phyloP scores from a whole-genome alignment of 495 filamentous ascomycete species.

The Cercophora sp. region DNA sequence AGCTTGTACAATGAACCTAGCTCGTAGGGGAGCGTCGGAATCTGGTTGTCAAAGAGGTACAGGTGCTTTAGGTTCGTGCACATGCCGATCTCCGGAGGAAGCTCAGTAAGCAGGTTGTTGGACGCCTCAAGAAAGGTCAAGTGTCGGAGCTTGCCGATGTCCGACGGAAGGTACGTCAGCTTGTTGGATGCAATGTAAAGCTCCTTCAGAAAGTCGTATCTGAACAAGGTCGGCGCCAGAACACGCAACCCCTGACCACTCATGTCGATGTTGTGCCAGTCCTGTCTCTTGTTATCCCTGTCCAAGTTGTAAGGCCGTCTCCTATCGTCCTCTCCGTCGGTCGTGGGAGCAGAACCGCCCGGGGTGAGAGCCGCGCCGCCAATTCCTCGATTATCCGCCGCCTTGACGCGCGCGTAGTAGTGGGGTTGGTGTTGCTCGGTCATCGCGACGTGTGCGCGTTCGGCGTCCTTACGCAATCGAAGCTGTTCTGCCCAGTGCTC shows the following conservation, averaged over 20 bases:
- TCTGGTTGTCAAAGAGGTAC: conserved; percentile 81
- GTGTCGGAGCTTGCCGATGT: conserved; percentile 74
- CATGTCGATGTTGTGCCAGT: conserved; percentile 88
- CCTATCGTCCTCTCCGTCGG: conserved; percentile 63
- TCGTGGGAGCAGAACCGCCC: conserved; percentile 36
- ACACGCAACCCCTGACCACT: conserved; percentile 88
- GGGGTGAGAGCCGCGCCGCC: conserved; percentile 30
- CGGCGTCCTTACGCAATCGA: conserved; percentile 66
- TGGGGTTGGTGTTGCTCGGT: conserved; percentile 51
- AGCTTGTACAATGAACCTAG: conserved; percentile 81
- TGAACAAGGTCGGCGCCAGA: conserved; percentile 72
- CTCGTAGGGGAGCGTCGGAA: conserved; percentile 76
- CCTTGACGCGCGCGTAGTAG: conserved; percentile 52
- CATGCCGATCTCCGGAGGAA: conserved; percentile 95
- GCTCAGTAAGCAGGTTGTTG: conserved; percentile 73
- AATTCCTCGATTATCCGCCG: conserved; percentile 56
- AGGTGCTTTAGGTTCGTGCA: conserved; percentile 79
- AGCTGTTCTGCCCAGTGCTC: conserved; percentile 91
- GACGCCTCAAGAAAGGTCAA: conserved; percentile 82
- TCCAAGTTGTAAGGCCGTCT: conserved; percentile 55
- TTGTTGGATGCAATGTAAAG: conserved; percentile 91
- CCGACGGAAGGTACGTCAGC: conserved; percentile 66
- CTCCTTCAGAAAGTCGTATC: conserved; percentile 79
- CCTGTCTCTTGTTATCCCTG: conserved; percentile 60
- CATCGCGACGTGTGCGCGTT: conserved; percentile 66